Base-by-base conservation (phyloP, 2,329 filamentous ascomycete genomes). In the Corynespora cassiicola region DNA sequence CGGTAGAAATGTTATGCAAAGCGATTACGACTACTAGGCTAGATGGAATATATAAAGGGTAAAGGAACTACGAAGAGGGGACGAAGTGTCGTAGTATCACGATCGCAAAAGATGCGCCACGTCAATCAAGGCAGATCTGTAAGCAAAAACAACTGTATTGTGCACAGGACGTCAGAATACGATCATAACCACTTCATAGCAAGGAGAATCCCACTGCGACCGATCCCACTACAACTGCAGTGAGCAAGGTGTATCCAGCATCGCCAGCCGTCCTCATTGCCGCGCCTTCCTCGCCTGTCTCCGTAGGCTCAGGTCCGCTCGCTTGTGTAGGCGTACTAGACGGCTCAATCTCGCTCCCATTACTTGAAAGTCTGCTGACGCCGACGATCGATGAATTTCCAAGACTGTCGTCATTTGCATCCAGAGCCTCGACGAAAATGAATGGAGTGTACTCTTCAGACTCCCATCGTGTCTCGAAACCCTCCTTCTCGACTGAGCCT, bases 401-500 rank as follows among this genome's bases (percentile, higher is more conserved):
- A 19, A 27, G 24, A 20, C 28, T 32, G 20, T 39, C 31, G 11
- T 37, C 41, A 17, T 39, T 14, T 12, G 20, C 9, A 26, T 35
- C 41, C 21, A 48, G 7, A n/a, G 41, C 45, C 38, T 48, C 45
- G 5, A 42, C 45, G 21, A 41, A 48, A 2, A 34, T 36, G 18
- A 38, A 48, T 11, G 25, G 12, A 23, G 30, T 37, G 28, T 45
- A 43, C 12, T 35, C 42, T 24, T 27, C 33, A 19, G 26, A 31
- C 24, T 28, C 28, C 30, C 42, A 42, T 33, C 16, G 57, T 9
- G 69, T 72, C 56, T 77, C 76, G 48, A 78, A 78, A 16, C 72
- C 69, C 5, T 53, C 61, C 30, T 70, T 70, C 26, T 58, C 50
- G 2, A 60, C 61, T 39, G 71, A 67, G 11, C 70, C 73, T 3